These are phyloP conservation scores for Aspergillus affinis DNA, from an alignment of 495 filamentous ascomycete genomes.

Conservation along the genomic window DNA sequence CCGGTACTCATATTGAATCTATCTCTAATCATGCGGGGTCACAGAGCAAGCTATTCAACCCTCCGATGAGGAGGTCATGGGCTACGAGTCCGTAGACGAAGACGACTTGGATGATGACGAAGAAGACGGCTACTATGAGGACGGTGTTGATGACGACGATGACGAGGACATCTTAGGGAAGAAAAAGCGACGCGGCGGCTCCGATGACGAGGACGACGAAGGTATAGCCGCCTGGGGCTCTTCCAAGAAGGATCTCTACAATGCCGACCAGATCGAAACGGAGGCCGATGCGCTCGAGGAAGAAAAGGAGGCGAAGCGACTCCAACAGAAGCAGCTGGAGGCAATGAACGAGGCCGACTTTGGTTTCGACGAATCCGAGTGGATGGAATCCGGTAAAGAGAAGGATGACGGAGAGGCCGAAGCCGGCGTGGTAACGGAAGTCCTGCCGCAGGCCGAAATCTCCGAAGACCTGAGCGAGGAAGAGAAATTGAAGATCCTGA, in stretches of 20 bases:
- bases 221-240: constrained; percentile 82
- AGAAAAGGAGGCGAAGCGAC: constrained; percentile 79
- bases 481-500: constrained; percentile 74
- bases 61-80: constrained; percentile 88
- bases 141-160: constrained; percentile 43
- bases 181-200: constrained; percentile 26
- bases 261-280: constrained; percentile 85
- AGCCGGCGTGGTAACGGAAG: constrained; percentile 68
- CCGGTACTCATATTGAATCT: constrained; percentile 6
- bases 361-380: constrained; percentile 84
- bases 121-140: constrained; percentile 42
- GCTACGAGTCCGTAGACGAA: constrained; percentile 53
- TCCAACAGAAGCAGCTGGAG: constrained; percentile 86
- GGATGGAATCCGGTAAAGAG: constrained; percentile 55
- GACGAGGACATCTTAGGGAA: constrained; percentile 20
- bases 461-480: constrained; percentile 73
- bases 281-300: constrained; percentile 91
- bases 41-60: constrained; percentile 60
- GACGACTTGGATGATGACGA: constrained; percentile 53
- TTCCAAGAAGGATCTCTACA: constrained; percentile 87
- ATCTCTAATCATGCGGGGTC: constrained; percentile 18
- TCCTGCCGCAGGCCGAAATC: constrained; percentile 77
- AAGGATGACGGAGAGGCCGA: constrained; percentile 37
- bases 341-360: constrained; percentile 89
- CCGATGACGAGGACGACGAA: constrained; percentile 64